phyloP scores from a whole-genome alignment of 495 filamentous ascomycete species.

The Neurospora tetraspora region DNA sequence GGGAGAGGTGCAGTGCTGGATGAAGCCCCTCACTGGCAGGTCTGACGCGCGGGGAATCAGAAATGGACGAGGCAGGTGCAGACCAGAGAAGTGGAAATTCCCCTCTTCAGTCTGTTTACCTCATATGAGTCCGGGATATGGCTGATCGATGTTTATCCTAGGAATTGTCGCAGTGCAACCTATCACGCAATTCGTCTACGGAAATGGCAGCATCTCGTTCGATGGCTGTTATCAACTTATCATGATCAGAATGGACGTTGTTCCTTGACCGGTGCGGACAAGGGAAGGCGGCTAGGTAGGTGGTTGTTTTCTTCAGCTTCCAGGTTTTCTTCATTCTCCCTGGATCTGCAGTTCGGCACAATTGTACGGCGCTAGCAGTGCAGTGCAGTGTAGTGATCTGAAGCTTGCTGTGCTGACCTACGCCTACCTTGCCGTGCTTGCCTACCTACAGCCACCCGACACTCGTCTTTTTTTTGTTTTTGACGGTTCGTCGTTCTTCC shows the following conservation, averaged over 20 bases:
- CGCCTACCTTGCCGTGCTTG: too few species aligned
- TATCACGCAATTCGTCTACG: neutral
- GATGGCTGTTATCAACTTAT: neutral
- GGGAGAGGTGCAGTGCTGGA: neutral
- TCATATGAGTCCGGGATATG: neutral
- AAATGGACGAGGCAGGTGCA: neutral
- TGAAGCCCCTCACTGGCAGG: neutral
- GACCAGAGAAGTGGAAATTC: neutral
- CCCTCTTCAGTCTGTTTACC: neutral
- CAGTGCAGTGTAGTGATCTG: neutral
- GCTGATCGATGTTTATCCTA: neutral
- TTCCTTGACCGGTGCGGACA: neutral
- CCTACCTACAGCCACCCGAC: neutral
- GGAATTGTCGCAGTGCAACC: neutral
- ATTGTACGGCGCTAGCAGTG: neutral
- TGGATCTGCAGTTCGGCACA: neutral
- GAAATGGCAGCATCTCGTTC: neutral
- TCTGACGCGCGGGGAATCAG: neutral
- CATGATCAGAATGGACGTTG: neutral
- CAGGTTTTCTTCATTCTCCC: neutral
- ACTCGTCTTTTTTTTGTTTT: neutral
- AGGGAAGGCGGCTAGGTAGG: neutral
- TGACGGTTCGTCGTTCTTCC: neutral
- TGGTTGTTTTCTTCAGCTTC: neutral
- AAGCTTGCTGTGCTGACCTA: too few species aligned